Percentiles rank a stretch among this genome's conserved stretches.
Evolutionary conservation across 2,329 filamentous ascomycete genomes (phyloP).

Genomic region (Penicillium sclerotiorum): DNA sequence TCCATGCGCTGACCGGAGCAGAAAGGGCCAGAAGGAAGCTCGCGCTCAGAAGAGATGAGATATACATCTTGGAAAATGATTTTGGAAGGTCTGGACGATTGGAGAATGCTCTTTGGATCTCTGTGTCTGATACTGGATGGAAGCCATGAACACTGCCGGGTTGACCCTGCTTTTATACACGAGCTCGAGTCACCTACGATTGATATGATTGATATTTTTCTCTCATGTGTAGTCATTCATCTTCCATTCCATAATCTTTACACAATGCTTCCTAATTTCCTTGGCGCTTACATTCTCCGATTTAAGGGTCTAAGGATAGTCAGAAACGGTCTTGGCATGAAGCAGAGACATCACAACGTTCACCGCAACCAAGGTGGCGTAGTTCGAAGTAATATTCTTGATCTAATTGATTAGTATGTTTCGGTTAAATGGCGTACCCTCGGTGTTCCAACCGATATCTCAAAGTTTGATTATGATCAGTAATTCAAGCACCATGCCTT

Average conservation of each 20-base stretch:
- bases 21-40: not conserved
- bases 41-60: not conserved
- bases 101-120: not conserved
- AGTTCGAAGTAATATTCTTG: not conserved
- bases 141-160: not conserved
- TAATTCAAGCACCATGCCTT: no score
- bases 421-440: not conserved
- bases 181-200: not conserved
- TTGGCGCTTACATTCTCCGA: not conserved
- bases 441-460: not conserved
- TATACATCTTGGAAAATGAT: not conserved
- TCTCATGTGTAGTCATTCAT: not conserved
- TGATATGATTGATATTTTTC: not conserved
- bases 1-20: conserved; percentile 20
- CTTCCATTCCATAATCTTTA: not conserved
- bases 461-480: not conserved
- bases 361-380: not conserved
- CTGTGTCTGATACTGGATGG: not conserved
- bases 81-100: not conserved
- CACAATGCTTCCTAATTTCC: not conserved
- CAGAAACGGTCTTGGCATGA: not conserved
- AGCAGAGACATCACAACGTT: not conserved
- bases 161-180: not conserved
- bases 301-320: not conserved
- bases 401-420: not conserved